These are phyloP conservation scores for Fremontodendron californicum DNA, from an alignment of 345 rosid species.

Conservation along the genomic window DNA sequence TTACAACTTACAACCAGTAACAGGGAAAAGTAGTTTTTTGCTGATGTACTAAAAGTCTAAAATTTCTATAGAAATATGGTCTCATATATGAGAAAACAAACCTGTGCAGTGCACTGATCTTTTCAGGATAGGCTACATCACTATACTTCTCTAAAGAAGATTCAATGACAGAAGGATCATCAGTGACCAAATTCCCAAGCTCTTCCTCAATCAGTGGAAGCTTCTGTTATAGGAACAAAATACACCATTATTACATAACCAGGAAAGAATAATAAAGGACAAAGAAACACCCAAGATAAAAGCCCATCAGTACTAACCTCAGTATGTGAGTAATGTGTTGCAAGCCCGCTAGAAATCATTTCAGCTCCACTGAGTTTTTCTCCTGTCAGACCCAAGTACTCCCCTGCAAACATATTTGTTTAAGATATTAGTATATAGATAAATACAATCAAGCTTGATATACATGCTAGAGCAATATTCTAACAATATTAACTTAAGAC, in stretches of 20 bases:
- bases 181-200: constrained; percentile 65
- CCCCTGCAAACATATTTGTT: constrained; percentile 57
- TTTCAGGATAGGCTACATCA: constrained; percentile 59
- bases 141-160: constrained; percentile 54
- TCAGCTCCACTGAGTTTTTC: constrained; percentile 81
- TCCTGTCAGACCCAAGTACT: constrained; percentile 81
- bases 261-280: constrained; percentile 5
- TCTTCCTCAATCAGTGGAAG: constrained; percentile 58
- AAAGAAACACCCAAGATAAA: background rate
- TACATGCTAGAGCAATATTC: constrained; percentile 4
- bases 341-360: constrained; percentile 87
- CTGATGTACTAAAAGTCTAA: background rate
- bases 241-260: background rate
- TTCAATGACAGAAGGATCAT: constrained; percentile 88
- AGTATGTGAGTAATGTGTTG: constrained; percentile 65
- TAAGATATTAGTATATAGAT: background rate
- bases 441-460: constrained; percentile 3
- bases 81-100: constrained; percentile 27
- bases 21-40: background rate
- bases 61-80: background rate
- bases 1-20: background rate
- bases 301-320: constrained; percentile 38
- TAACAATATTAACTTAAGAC: background rate
- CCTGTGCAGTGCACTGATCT: constrained; percentile 70
- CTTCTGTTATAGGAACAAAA: constrained; percentile 40